Percentiles rank a stretch among this genome's conserved stretches.
phyloP scores from a whole-genome alignment of 2,329 filamentous ascomycete genomes.

The Pseudogymnoascus sp. region DNA sequence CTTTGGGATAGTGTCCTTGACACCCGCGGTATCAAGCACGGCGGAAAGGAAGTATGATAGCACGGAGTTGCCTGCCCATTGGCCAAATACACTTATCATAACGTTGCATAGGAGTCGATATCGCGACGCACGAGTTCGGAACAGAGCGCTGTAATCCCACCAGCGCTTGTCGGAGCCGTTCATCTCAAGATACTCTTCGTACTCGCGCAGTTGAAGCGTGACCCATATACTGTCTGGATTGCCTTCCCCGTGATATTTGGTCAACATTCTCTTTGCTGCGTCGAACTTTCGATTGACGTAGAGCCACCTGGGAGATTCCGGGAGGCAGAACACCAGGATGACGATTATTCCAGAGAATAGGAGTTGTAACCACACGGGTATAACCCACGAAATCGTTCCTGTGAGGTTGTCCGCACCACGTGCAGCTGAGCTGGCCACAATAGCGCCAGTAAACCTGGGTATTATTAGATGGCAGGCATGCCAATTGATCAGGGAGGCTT shows the following conservation, averaged over 20 bases:
- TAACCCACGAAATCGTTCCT: constrained; percentile 35
- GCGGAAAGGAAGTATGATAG: constrained; percentile 49
- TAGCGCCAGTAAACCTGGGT: constrained; percentile 43
- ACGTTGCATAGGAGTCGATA: constrained; percentile 45
- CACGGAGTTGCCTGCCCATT: constrained; percentile 38
- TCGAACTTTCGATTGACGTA: constrained; percentile 35
- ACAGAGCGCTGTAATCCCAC: constrained; percentile 49
- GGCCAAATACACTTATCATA: constrained; percentile 45
- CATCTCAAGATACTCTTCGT: constrained; percentile 42
- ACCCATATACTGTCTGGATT: constrained; percentile 43
- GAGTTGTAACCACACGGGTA: constrained; percentile 46
- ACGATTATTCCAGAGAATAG: constrained; percentile 42
- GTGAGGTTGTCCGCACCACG: constrained; percentile 42
- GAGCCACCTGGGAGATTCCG: constrained; percentile 40
- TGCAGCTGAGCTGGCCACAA: constrained; percentile 47
- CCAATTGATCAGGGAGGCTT: neutral
- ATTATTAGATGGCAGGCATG: constrained; percentile 20
- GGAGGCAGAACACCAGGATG: constrained; percentile 37
- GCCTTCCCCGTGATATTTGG: constrained; percentile 46
- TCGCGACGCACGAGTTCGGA: constrained; percentile 40
- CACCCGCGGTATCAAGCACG: constrained; percentile 44
- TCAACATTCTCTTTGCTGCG: constrained; percentile 34
- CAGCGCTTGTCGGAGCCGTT: constrained; percentile 47
- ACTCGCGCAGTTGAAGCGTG: constrained; percentile 40
- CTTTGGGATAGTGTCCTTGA: constrained; percentile 39